A percentile compares a stretch with the other conserved stretches of the same genome.
phyloP scores from a whole-genome alignment of 2,329 filamentous ascomycete species.

The Xylaria sp. region DNA sequence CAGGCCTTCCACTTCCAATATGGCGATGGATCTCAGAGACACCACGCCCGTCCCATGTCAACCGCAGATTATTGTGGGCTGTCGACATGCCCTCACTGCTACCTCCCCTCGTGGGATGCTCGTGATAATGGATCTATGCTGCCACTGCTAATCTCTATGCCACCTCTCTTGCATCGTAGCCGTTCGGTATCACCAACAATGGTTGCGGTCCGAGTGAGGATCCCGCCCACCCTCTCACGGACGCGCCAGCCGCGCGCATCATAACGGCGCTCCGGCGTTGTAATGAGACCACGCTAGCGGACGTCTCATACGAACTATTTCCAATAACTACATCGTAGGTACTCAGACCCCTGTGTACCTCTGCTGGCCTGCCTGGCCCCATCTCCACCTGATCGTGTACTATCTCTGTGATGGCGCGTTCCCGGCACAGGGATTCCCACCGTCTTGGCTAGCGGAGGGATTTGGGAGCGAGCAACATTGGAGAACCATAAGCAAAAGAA shows the following conservation, averaged over 20 bases:
- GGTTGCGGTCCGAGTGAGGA: not conserved
- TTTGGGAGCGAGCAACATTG: not conserved
- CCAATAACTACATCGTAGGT: not conserved
- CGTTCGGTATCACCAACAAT: not conserved
- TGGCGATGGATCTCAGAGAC: too few relatives aligned
- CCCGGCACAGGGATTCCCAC: not conserved
- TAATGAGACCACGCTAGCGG: not conserved
- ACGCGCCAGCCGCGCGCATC: not conserved
- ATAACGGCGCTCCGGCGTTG: not conserved
- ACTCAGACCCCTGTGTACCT: not conserved
- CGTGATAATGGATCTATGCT: too few relatives aligned
- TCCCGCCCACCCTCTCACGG: not conserved
- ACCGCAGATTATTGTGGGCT: too few relatives aligned
- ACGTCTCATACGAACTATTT: slow-evolving; percentile 1
- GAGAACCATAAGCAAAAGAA: not conserved
- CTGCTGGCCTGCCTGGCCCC: not conserved
- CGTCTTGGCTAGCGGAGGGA: not conserved
- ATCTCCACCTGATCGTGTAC: not conserved
- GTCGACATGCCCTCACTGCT: too few relatives aligned
- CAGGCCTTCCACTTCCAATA: too few relatives aligned
- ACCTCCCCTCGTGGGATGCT: too few relatives aligned
- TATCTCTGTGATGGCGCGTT: not conserved
- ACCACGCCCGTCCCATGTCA: too few relatives aligned
- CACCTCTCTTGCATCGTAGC: not conserved
- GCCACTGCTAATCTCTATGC: too few relatives aligned